Evolutionary conservation across 805 yeast species (phyloP), one percentile per base, ranked within the genome.

Genomic region (Candida loeiensis): DNA sequence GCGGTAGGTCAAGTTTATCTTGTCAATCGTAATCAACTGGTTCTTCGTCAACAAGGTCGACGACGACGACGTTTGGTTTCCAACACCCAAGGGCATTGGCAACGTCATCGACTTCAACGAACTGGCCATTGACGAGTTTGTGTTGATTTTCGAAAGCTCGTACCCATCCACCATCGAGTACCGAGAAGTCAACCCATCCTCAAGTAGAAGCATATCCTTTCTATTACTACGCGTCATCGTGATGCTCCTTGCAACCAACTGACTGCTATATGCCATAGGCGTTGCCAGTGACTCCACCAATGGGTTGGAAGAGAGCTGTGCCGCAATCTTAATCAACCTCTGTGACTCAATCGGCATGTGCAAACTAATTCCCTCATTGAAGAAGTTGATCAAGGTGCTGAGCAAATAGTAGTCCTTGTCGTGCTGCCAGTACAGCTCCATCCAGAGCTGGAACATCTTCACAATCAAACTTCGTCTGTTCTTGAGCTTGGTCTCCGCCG

Each of bases 401-500:
- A 89, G 63, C 28, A 81, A 65, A 18, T 59, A 62, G 45, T 74
- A 76, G 57, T 89, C 95, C 4, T 61, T 40, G 31, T 73, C 69
- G 35, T 75, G 77, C 46, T 80, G 77, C 96, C 96, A 91, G 56
- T 84, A 89, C 37, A 93, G 82, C 59, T 88, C 95, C 59, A 91
- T 64, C 99, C 99, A 91, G 25, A 77, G 66, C 56, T 80, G 85
- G 55, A 89, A 77, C 58, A 83, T 71, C 47, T 76, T 77, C 48
- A 82, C 78, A 28, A 88, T 79, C 34, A 83, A 61, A 45, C 79
- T 77, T 54, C 91, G 67, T 56, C 93, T 73, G 46, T 73, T 80
- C 51, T 75, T 79, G 28, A 77, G 47, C 47, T 51, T 58, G 18
- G 26, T 15, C 22, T 38, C 34, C 6, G 28, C 16, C 19, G 27